phyloP scores from a whole-genome alignment of 768 basidiomycete species.

The Boletellus sp. region DNA sequence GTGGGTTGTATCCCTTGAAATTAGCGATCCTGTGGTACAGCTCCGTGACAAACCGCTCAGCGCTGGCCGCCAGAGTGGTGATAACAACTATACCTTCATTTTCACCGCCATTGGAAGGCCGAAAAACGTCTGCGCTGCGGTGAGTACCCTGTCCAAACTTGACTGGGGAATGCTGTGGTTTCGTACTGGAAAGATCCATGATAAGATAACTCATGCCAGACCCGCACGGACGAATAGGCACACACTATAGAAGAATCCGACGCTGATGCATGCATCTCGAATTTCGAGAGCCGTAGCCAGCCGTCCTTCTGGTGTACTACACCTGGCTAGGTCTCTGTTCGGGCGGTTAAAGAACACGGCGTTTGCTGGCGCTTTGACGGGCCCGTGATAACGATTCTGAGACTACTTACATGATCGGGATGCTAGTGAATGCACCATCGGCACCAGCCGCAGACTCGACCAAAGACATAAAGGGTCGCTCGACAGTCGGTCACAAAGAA shows the following conservation, averaged over 20 bases:
- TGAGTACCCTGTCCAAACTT: constrained; percentile 43
- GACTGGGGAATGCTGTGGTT: constrained; percentile 71
- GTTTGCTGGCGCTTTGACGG: too few relatives aligned
- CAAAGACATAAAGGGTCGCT: too few relatives aligned
- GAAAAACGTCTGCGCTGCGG: constrained; percentile 60
- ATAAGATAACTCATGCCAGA: neutral
- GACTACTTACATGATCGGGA: too few relatives aligned
- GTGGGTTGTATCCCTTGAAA: constrained; percentile 74
- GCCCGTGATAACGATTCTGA: too few relatives aligned
- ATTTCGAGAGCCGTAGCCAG: constrained; percentile 52
- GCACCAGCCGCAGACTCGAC: too few relatives aligned
- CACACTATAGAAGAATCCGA: constrained; percentile 83
- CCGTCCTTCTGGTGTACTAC: constrained; percentile 30
- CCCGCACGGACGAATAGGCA: neutral
- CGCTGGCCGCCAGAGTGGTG: neutral
- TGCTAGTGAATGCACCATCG: too few relatives aligned
- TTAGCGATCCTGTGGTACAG: constrained; percentile 65
- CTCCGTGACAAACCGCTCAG: constrained; percentile 33
- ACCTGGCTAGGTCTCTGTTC: constrained; percentile 16
- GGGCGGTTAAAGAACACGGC: too few relatives aligned
- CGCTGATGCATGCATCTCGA: constrained; percentile 72
- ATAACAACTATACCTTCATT: constrained; percentile 47
- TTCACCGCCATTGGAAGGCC: constrained; percentile 58
- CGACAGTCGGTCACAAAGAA: too few relatives aligned
- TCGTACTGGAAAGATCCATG: too few relatives aligned